Evolutionary conservation across 305 asterid genomes (phyloP), one percentile per base, ranked within the genome.

Genomic region (Vinca major): DNA sequence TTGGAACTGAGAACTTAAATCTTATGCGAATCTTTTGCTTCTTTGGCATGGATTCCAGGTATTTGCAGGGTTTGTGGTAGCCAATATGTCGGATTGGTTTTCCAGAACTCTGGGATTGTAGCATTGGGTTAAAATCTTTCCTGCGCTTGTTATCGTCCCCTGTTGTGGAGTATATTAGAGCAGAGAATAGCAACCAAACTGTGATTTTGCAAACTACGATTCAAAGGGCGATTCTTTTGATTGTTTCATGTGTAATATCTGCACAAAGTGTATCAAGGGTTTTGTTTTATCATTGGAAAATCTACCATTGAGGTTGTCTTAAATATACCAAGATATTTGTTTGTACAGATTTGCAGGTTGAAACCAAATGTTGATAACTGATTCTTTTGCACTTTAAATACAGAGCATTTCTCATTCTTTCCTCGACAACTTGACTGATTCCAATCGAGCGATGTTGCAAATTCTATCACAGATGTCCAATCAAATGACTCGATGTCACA

Each of bases 41-140:
- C 10, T 53, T 61, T 61, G 45, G 37, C 2, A n/a, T 36, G 51
- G n/a, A 12, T 72, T 82, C 78, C 95, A 92, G 98, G 98, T 93
- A 12, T 90, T 93, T 81, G 92, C 80, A 53, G 98, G 98, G 43
- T 93, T 93, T 57, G 87, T 89, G 14, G 86, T 93, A 76, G 98
- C 98, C 65, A 93, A 90, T 81, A 79, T 93, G 71, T 88, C 98
- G 0, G 96, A 86, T 73, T 71, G 94, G 85, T 73, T 89, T 43
- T 77, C 85, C 1, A 87, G 83, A 74, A 61, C 56, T 14, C 69
- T 93, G 80, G 97, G 97, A 14, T 80, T 93, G 76, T 92, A 83
- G 81, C 86, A 77, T 65, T 50, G 49, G 39, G 58, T 67, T 26
- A 55, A 2, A 26, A 26, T 26, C 33, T 26, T 26, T 26, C 33